phyloP scores from a whole-genome alignment of 2,329 filamentous ascomycete genomes.

The Knufia petricola region DNA sequence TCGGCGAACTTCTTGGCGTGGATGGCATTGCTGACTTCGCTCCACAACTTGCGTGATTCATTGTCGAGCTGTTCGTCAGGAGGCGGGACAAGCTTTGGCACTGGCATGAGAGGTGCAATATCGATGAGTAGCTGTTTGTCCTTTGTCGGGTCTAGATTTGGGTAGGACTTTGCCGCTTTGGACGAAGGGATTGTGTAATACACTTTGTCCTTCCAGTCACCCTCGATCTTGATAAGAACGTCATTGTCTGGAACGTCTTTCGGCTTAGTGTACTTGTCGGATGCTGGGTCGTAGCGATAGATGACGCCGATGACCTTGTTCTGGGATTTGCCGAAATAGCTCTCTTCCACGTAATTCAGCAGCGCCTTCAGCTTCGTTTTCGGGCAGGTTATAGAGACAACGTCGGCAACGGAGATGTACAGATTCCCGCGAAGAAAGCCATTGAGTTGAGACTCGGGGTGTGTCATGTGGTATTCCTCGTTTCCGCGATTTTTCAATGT shows the following conservation, averaged over 20 bases:
- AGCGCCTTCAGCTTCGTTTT: slow-evolving; percentile 87
- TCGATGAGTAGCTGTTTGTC: slow-evolving; percentile 70
- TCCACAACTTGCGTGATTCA: slow-evolving; percentile 83
- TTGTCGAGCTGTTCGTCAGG: slow-evolving; percentile 70
- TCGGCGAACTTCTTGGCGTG: slow-evolving; percentile 68
- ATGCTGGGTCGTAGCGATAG: slow-evolving; percentile 80
- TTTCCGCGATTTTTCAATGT: slow-evolving; percentile 67
- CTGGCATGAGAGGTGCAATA: slow-evolving; percentile 69
- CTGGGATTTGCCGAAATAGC: slow-evolving; percentile 83
- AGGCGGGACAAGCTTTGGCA: slow-evolving; percentile 70
- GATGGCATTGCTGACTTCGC: slow-evolving; percentile 78
- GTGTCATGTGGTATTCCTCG: slow-evolving; percentile 90
- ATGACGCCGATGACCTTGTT: slow-evolving; percentile 87
- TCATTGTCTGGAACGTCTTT: slow-evolving; percentile 81
- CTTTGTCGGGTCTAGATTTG: slow-evolving; percentile 44
- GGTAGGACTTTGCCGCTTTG: slow-evolving; percentile 12
- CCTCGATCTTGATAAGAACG: slow-evolving; percentile 70
- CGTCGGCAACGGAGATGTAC: slow-evolving; percentile 80
- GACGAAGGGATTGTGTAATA: slow-evolving; percentile 43
- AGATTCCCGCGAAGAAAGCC: slow-evolving; percentile 80
- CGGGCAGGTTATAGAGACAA: slow-evolving; percentile 80
- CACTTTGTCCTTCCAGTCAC: slow-evolving; percentile 70
- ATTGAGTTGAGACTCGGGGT: slow-evolving; percentile 85
- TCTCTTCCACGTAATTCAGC: slow-evolving; percentile 84
- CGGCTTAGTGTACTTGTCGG: slow-evolving; percentile 68